A percentile compares a stretch with the other conserved stretches of the same genome.
phyloP scores from a whole-genome alignment of 164 flowering plant genomes.

The Chimonanthus praecox region DNA sequence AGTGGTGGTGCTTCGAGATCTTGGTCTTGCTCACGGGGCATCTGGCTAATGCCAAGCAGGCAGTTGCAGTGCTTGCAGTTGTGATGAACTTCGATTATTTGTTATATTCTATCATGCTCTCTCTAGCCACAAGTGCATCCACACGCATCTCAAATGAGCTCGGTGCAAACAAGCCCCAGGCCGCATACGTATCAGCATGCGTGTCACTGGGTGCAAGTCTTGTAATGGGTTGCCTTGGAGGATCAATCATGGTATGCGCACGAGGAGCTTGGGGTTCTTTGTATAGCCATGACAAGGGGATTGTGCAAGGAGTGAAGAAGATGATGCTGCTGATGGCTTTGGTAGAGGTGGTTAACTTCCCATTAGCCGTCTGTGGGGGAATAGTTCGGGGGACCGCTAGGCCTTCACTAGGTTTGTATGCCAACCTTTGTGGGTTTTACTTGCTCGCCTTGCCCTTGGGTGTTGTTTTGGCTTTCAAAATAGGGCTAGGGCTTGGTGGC shows the following conservation, averaged over 20 bases:
- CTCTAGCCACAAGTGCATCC: slow-evolving; percentile 67
- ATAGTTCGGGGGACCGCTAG: slow-evolving; percentile 78
- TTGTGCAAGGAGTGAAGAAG: slow-evolving; percentile 54
- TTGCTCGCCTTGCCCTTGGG: slow-evolving; percentile 70
- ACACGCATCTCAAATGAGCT: slow-evolving; percentile 80
- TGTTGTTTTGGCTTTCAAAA: slow-evolving; percentile 54
- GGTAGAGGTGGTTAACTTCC: slow-evolving; percentile 76
- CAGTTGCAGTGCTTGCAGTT: slow-evolving; percentile 59
- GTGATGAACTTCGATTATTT: slow-evolving; percentile 86
- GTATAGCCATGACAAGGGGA: slow-evolving; percentile 52
- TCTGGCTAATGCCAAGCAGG: slow-evolving; percentile 48
- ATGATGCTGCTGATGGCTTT: slow-evolving; percentile 67
- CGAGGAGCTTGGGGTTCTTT: slow-evolving; percentile 69
- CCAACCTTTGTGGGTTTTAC: slow-evolving; percentile 74
- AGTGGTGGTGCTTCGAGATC: slow-evolving; percentile 97
- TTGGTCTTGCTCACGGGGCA: slow-evolving; percentile 70
- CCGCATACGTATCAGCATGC: slow-evolving; percentile 45
- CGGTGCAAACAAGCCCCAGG: slow-evolving; percentile 45
- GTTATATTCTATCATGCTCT: slow-evolving; percentile 74
- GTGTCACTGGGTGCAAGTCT: slow-evolving; percentile 35
- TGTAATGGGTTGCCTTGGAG: slow-evolving; percentile 47
- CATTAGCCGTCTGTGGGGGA: slow-evolving; percentile 69
- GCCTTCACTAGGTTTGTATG: slow-evolving; percentile 66
- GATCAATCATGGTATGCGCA: slow-evolving; percentile 41
- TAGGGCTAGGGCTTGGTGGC: slow-evolving; percentile 50